Base-by-base conservation (phyloP, 116 monocot genomes). In the Thalassia testudinum region DNA sequence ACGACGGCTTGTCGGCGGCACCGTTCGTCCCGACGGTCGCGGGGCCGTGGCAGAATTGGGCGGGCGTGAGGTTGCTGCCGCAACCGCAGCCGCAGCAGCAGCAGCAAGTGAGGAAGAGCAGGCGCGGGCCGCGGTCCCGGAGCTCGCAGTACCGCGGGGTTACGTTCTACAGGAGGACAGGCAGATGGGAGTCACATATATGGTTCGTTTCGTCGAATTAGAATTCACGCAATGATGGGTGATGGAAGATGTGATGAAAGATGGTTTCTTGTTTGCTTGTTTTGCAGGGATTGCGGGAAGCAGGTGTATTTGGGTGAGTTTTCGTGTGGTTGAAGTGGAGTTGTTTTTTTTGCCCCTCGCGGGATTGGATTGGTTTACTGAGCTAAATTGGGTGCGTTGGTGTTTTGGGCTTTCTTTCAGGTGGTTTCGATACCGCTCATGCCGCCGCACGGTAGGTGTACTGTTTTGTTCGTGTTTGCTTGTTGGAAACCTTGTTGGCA, bases 81-180 rank as follows among this genome's bases (percentile, higher is more conserved):
- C 63, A 22, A 24, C 71, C 57, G 15, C 2, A 2, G 21, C 72
- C 42, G 24, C 56, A 11, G 50, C 62, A 53, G 27, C 37, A 70
- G n/a, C 79, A 73, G 59, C 66, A 65, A 37, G 49, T 65, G 15
- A 82, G 78, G 77, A 91, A 91, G 79, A 86, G 79, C 60, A 61
- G 91, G 48, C 70, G 91, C 27, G 91, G 91, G 24, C 91, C 91
- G 2, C 48, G 82, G 38, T 91, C 91, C 1, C 49, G 86, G 66
- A 91, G 91, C 76, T 91, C 91, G 7, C 86, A 91, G 70, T 91
- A 91, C 64, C 73, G 86, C 0, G 91, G 91, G 2, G 91, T 91
- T 26, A 91, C 91, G 28, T 91, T 91, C 72, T 86, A 91, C 53
- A 62, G 91, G 56, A 74, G 91, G 58, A 91, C 91, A 26, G 91